These are phyloP conservation scores for Eutrema yunnanense DNA, from an alignment of 345 rosid genomes.

Conservation along the genomic window DNA sequence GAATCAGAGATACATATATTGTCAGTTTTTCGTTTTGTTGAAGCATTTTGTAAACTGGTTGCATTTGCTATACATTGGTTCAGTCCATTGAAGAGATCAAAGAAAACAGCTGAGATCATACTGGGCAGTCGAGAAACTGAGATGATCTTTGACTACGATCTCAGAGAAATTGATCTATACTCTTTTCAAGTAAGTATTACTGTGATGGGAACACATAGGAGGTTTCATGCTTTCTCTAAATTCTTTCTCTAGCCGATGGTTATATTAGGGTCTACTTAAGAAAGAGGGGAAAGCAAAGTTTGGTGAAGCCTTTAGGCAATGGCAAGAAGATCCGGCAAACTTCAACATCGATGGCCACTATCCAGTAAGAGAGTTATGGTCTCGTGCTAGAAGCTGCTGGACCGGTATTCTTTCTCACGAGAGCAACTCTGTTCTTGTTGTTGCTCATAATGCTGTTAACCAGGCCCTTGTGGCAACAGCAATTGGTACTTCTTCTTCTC, in stretches of 20 bases:
- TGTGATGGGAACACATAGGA: neutral
- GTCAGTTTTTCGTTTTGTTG: neutral
- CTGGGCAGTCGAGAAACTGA: constrained; percentile 66
- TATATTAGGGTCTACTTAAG: constrained; percentile 71
- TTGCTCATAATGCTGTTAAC: constrained; percentile 95
- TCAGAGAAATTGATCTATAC: constrained; percentile 90
- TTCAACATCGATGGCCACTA: constrained; percentile 79
- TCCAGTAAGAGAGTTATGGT: constrained; percentile 91
- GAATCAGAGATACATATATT: neutral
- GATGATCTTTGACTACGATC: constrained; percentile 51
- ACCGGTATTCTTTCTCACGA: constrained; percentile 57
- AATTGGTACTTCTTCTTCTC: constrained; percentile 44
- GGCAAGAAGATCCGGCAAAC: constrained; percentile 83
- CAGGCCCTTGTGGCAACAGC: constrained; percentile 92
- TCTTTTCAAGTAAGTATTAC: constrained; percentile 63
- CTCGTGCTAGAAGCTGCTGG: constrained; percentile 75
- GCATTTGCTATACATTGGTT: constrained; percentile 1
- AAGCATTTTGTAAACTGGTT: neutral
- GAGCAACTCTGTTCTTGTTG: constrained; percentile 82
- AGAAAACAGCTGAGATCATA: constrained; percentile 80
- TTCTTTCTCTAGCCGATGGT: constrained; percentile 7
- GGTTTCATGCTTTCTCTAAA: neutral
- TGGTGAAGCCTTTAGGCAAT: constrained; percentile 66
- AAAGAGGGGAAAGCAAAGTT: constrained; percentile 77
- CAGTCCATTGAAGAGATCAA: constrained; percentile 79